These are phyloP conservation scores for Capillidium heterosporum DNA, from an alignment of 371 early-diverging fungal species.

Conservation along the genomic window DNA sequence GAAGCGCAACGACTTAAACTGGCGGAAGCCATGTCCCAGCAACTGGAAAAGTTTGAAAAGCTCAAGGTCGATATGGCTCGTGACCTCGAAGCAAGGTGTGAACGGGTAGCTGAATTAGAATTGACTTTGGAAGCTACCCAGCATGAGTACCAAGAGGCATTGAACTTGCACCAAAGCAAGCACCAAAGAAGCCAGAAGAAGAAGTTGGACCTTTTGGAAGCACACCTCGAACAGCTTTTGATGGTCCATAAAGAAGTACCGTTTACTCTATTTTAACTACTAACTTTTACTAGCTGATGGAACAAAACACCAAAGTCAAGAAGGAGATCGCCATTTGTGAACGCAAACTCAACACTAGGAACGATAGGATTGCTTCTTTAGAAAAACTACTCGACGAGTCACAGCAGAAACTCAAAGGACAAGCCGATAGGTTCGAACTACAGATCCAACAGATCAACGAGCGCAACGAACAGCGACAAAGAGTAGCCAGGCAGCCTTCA, in stretches of 20 bases:
- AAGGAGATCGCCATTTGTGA: slow-evolving; percentile 78
- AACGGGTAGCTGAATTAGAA: slow-evolving; percentile 75
- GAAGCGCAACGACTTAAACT: not conserved
- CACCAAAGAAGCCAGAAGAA: slow-evolving; percentile 61
- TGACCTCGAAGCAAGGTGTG: not conserved
- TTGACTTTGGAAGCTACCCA: slow-evolving; percentile 80
- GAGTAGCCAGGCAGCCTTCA: not conserved
- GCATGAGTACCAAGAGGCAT: slow-evolving; percentile 71
- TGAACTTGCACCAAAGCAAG: slow-evolving; percentile 41
- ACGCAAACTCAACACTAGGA: slow-evolving; percentile 73
- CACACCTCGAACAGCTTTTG: slow-evolving; percentile 29
- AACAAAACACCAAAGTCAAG: slow-evolving; percentile 82
- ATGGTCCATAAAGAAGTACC: not conserved
- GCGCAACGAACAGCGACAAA: slow-evolving; percentile 18
- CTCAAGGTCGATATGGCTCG: not conserved
- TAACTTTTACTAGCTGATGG: slow-evolving; percentile 85
- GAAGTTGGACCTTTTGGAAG: slow-evolving; percentile 88
- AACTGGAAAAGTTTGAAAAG: slow-evolving; percentile 3
- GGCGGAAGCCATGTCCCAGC: not conserved
- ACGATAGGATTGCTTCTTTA: slow-evolving; percentile 80
- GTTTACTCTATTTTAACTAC: slow-evolving; percentile 14
- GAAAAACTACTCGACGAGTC: slow-evolving; percentile 66
- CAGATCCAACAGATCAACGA: not conserved
- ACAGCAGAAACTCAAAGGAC: slow-evolving; percentile 45
- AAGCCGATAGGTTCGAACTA: slow-evolving; percentile 41